These are phyloP conservation scores for Davidsoniella virescens DNA, from an alignment of 2,329 filamentous ascomycete species.

Conservation along the genomic window DNA sequence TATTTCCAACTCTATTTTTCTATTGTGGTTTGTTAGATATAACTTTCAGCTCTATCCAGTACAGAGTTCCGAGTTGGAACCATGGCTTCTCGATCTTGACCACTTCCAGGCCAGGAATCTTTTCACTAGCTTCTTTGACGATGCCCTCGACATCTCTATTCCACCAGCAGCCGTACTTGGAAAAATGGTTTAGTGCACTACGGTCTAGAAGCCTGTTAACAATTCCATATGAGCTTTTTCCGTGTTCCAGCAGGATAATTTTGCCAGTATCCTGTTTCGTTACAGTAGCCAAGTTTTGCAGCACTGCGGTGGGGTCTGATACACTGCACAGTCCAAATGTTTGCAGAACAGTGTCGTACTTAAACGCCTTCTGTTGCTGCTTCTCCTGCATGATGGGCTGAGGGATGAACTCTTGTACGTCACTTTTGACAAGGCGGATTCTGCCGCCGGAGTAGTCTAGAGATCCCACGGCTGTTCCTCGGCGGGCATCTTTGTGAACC, in stretches of 20 bases:
- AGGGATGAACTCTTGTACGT: constrained; percentile 30
- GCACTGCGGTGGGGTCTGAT: constrained; percentile 34
- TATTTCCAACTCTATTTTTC: too few species aligned
- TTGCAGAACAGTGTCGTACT: constrained; percentile 46
- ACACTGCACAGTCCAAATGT: constrained; percentile 51
- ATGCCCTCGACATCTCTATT: constrained; percentile 45
- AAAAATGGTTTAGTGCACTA: constrained; percentile 38
- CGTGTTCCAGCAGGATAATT: constrained; percentile 47
- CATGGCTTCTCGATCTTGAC: constrained; percentile 36
- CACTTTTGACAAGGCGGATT: constrained; percentile 32
- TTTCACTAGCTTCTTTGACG: constrained; percentile 30
- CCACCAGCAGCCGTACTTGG: constrained; percentile 51
- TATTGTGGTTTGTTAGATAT: background rate
- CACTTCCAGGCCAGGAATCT: constrained; percentile 38
- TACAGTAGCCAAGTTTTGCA: constrained; percentile 35
- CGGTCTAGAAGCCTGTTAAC: constrained; percentile 41
- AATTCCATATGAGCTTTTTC: constrained; percentile 36
- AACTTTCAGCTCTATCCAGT: constrained; percentile 40
- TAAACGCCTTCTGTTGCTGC: background rate
- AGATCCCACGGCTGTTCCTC: constrained; percentile 12
- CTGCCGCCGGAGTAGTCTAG: constrained; percentile 24
- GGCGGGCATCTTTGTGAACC: constrained; percentile 16
- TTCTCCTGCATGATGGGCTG: constrained; percentile 16
- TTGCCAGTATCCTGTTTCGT: constrained; percentile 39
- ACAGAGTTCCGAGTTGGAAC: constrained; percentile 39